Base-by-base conservation (phyloP, 768 basidiomycete genomes). In the Mycena haematopus region DNA sequence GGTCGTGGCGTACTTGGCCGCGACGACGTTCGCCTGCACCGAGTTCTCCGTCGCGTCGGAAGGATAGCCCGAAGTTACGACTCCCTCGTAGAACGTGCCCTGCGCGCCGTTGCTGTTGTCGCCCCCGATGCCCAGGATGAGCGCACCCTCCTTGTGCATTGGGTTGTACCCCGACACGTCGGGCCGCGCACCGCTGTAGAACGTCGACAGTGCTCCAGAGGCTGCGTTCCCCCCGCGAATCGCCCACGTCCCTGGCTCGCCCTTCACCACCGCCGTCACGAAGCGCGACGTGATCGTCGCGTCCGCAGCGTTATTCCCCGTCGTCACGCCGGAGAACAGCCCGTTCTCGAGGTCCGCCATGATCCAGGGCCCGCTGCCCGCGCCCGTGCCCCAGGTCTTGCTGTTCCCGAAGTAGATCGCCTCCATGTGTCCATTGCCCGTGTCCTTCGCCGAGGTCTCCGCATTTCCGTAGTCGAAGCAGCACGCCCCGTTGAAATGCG, bases 391-490 rank as follows among this genome's bases (percentile, higher is more conserved):
- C 21, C 45, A 60, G 31, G 33, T 42, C 17, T 31, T 17, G 9
- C 31, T 27, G 24, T 24, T 51, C 11, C 58, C 58, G 40, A 59
- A 51, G 52, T 60, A 60, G 51, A 60, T 35, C 33, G 33, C 33
- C 33, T 35, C 33, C 33, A 35, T 35, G 33, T 35, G 33, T 13
- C 33, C 33, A 38, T 40, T 35, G 49, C 52, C 52, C 19, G 58
- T 65, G 50, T 65, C 64, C 19, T 19, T 25, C 31, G 27, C 54
- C 11, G 36, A 55, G 25, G 59, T 61, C 64, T 65, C 64, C 21
- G 59, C 64, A 53, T 65, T 65, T 4, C 64, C 64, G n/a, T 65
- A 65, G 58, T 65, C 63, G 54, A 65, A 65, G 40, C 63, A 65
- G 35, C 63, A 65, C 9, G 46, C 58, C 19, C 53, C 53, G 55